Evolutionary conservation across 192 early-diverging fungal species (phyloP), one percentile per base, ranked within the genome.

Genomic region (Piromyces finnis): DNA sequence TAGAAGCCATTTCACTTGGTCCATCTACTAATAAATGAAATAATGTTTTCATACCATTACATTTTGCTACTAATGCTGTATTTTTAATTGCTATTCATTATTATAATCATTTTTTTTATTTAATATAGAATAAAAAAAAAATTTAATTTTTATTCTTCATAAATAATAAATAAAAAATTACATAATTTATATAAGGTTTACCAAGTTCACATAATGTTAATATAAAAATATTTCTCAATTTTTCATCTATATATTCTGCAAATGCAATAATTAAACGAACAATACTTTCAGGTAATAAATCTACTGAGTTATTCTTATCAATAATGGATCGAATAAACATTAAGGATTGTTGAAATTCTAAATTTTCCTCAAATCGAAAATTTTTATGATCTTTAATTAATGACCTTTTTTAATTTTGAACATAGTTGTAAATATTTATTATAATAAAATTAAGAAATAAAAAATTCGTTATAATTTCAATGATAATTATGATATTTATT

Each of bases 41-140:
- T 6, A 95, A 79, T 16, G 92, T 85, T 41, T 92, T 87, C 29
- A 95, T 85, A n/a, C 93, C 93, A 18, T 91, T 91, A 77, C 87
- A 86, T 18, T 85, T 85, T 17, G 91, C 89, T 0, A 93, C 84
- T 14, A 91, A 80, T 59, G 85, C 84, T 27, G 88, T 88, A 81
- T 93, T 90, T 14, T 86, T 84, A 79, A 94, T 86, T 6, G 88
- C 92, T 91, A 12, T 35, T 35, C 3, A 35, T 37, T 14, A 37
- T 37, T 37, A 13, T 37, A 14, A 37, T 12, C 1, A 32, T 32
- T 32, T 32, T 6, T 32, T 32, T 32, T 32, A 32, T 32, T 32
- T n/a, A n/a, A n/a, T n/a, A n/a, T n/a, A n/a, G n/a, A n/a, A n/a
- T n/a, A n/a, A n/a, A n/a, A n/a, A n/a, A n/a, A n/a, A n/a, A n/a